Evolutionary conservation across 1,284 basidiomycete genomes (phyloP).

Genomic region (Ustilago trichophora): DNA sequence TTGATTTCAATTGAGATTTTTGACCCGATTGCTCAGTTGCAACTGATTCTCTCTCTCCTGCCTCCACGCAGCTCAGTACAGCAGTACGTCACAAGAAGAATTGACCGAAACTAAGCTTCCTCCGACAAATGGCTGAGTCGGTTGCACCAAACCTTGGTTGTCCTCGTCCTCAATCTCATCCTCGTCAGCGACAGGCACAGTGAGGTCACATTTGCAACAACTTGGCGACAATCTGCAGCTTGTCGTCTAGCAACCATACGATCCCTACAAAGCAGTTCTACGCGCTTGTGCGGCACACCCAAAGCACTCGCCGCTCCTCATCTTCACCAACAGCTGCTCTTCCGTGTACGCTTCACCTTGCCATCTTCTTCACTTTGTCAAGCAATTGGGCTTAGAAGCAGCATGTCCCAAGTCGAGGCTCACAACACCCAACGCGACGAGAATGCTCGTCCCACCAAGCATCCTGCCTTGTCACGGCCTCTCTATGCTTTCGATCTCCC

Average conservation of each 20-base stretch:
- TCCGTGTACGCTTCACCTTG: background rate
- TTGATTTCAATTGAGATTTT: too few species aligned
- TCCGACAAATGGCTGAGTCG: background rate
- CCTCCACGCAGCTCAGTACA: too few species aligned
- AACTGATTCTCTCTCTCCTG: too few species aligned
- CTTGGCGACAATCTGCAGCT: background rate
- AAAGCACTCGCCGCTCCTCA: background rate
- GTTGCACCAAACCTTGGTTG: too few species aligned
- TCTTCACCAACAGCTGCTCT: background rate
- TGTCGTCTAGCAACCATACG: conserved; percentile 1
- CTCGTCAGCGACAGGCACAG: background rate
- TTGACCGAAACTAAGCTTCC: background rate
- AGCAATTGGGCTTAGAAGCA: background rate
- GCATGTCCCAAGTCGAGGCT: conserved; percentile 19
- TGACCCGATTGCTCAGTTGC: too few species aligned
- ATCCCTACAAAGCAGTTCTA: background rate
- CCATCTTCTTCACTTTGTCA: background rate
- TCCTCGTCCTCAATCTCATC: too few species aligned
- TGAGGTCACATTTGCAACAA: background rate
- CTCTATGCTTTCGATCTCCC: conserved; percentile 57
- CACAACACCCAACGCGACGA: background rate
- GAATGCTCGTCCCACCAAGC: conserved; percentile 11
- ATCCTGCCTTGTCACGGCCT: conserved; percentile 37
- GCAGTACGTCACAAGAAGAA: conserved; percentile 8
- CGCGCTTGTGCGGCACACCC: background rate